phyloP scores from a whole-genome alignment of 2,329 filamentous ascomycete genomes.

The Sporothrix pallida region DNA sequence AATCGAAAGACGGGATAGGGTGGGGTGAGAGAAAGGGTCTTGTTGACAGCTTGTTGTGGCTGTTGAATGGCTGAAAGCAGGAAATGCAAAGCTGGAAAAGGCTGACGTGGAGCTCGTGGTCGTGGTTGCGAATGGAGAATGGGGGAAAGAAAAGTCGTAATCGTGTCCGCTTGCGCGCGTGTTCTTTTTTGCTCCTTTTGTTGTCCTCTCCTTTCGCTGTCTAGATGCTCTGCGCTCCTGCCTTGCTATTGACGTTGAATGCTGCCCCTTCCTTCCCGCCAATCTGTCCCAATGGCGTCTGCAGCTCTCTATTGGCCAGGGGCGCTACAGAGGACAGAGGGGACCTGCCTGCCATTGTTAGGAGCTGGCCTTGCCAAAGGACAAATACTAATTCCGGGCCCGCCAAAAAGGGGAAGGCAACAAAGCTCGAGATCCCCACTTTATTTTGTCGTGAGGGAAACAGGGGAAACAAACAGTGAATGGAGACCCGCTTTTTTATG shows the following conservation, averaged over 20 bases:
- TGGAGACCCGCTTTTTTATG: neutral
- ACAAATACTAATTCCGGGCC: constrained; percentile 36
- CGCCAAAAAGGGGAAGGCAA: neutral
- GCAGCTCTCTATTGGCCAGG: neutral
- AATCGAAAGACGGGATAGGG: neutral
- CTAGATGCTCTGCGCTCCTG: constrained; percentile 17
- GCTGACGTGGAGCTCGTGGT: constrained; percentile 18
- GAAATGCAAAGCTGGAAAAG: constrained; percentile 7
- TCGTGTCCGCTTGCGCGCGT: constrained; percentile 17
- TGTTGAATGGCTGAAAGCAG: neutral
- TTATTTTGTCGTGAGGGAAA: neutral
- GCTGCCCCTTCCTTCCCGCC: constrained; percentile 22
- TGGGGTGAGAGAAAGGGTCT: constrained; percentile 11
- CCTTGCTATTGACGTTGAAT: constrained; percentile 24
- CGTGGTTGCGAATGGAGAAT: neutral
- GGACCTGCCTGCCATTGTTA: too few species aligned
- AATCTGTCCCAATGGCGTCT: constrained; percentile 32
- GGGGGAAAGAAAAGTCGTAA: neutral
- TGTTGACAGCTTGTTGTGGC: neutral
- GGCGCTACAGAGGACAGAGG: too few species aligned
- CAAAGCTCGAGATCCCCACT: constrained; percentile 14
- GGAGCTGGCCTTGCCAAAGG: constrained; percentile 13
- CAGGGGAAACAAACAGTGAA: neutral
- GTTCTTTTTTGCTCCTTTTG: constrained; percentile 11
- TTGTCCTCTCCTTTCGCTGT: constrained; percentile 15